Base-by-base conservation (phyloP, 805 yeast species). In the Yarrowia porcina region DNA sequence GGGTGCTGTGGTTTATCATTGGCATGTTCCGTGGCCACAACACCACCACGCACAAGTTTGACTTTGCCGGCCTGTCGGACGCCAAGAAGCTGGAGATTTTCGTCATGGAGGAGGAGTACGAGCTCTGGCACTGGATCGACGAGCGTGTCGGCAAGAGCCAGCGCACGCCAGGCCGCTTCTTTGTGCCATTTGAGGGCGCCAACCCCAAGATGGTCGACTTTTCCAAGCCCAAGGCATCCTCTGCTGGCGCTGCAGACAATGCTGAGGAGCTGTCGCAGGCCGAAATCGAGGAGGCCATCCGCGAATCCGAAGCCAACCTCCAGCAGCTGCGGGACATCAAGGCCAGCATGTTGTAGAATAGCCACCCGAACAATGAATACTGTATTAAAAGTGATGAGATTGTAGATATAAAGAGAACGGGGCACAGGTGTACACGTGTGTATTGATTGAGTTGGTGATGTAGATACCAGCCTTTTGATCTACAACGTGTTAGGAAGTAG, bases 51-150 rank as follows among this genome's bases (percentile, higher is more conserved):
- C 35, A 59, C 63, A 59, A 59, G 44, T 42, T 59, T 35, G 63
- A 59, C 33, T 36, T 25, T 27, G 60, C 39, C 36, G 56, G 42
- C 45, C 62, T 66, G 65, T 49, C 77, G 69, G 64, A 41, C 69
- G 50, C 47, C 32, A 65, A 63, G 30, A 59, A 66, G 52, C 41
- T 59, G 61, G 64, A 64, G 32, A 61, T 75, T 65, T 64, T 74
- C 65, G 68, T 73, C 18, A 68, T 76, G 64, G 76, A 78, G 63
- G 82, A 84, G 64, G 91, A 89, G 72, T 77, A 80, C 17, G 79
- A 80, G 23, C 70, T 89, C 45, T 89, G 94, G 94, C 80, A 83
- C 49, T 89, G 96, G 96, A 78, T 89, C 44, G 79, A 79, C 44
- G 77, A 75, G 64, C 77, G 82, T 36, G 74, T 75, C 1, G 54